Evolutionary conservation across 1,284 basidiomycete genomes (phyloP).

Genomic region (Boletus hoseneyae): DNA sequence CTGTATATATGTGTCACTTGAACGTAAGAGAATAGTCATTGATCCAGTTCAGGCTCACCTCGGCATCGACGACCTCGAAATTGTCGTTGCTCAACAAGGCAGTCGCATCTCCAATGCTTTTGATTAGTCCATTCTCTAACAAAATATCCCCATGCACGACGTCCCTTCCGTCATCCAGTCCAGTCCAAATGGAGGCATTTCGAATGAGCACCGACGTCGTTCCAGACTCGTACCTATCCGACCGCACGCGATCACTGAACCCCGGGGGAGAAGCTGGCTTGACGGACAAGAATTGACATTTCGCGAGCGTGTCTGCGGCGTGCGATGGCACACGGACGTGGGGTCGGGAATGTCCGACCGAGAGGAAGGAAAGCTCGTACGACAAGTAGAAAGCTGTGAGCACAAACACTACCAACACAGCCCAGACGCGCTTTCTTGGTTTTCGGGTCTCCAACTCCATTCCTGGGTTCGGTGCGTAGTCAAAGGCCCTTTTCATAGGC

Average conservation of each 20-base stretch:
- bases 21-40: neutral
- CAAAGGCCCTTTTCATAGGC: neutral
- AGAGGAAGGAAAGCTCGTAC: constrained; percentile 12
- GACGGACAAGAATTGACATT: constrained; percentile 26
- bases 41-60: constrained; percentile 16
- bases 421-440: constrained; percentile 13
- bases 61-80: constrained; percentile 22
- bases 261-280: constrained; percentile 46
- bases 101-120: constrained; percentile 40
- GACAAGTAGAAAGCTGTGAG: constrained; percentile 19
- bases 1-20: constrained; percentile 13
- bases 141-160: constrained; percentile 57
- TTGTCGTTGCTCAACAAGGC: neutral
- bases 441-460: constrained; percentile 10
- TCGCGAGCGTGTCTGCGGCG: constrained; percentile 19
- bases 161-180: constrained; percentile 55
- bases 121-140: constrained; percentile 53
- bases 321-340: constrained; percentile 20
- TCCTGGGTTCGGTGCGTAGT: neutral
- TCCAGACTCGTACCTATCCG: constrained; percentile 65
- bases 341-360: neutral
- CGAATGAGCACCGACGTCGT: constrained; percentile 58
- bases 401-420: constrained; percentile 12
- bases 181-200: constrained; percentile 85
- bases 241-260: constrained; percentile 52